phyloP scores from a whole-genome alignment of 169 alveolate species.

The Plasmodium billcollinsi region DNA sequence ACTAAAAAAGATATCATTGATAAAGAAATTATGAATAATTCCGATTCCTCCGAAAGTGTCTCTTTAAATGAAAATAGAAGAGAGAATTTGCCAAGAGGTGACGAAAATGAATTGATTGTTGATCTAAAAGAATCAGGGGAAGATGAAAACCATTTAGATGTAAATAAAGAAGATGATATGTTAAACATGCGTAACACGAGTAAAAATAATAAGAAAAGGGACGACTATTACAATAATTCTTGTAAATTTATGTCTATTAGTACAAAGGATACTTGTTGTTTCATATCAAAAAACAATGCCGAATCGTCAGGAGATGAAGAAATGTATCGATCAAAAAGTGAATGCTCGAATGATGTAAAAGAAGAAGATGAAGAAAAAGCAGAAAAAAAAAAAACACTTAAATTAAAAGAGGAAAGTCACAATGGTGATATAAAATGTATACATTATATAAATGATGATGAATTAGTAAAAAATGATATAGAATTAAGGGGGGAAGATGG shows the following conservation, averaged over 20 bases:
- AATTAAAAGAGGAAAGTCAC: constrained; percentile 14
- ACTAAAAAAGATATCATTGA: constrained; percentile 1
- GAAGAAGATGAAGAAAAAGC: constrained; percentile 7
- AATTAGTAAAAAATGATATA: not conserved
- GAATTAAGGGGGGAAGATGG: constrained; percentile 1
- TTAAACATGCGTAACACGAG: constrained; percentile 22
- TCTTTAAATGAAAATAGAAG: constrained; percentile 11
- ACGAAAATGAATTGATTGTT: too few relatives aligned
- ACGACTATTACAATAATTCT: constrained; percentile 32
- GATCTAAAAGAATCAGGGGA: not conserved
- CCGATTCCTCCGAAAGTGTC: constrained; percentile 22
- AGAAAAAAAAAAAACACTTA: not conserved
- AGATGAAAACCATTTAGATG: constrained; percentile 3
- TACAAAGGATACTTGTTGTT: constrained; percentile 60
- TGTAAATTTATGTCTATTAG: constrained; percentile 71
- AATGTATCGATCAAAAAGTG: constrained; percentile 21
- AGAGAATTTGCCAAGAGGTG: not conserved
- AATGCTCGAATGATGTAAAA: constrained; percentile 10
- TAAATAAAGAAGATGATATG: constrained; percentile 31
- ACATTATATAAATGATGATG: not conserved
- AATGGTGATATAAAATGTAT: constrained; percentile 16
- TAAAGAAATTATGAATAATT: constrained; percentile 20
- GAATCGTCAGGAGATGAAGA: constrained; percentile 58
- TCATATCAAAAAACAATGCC: constrained; percentile 28
- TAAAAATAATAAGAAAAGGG: constrained; percentile 31